Percentiles rank a stretch among this genome's conserved stretches.
These are phyloP conservation scores for Saccharomycopsis amapae DNA, from an alignment of 805 yeast species.

Conservation along the genomic window DNA sequence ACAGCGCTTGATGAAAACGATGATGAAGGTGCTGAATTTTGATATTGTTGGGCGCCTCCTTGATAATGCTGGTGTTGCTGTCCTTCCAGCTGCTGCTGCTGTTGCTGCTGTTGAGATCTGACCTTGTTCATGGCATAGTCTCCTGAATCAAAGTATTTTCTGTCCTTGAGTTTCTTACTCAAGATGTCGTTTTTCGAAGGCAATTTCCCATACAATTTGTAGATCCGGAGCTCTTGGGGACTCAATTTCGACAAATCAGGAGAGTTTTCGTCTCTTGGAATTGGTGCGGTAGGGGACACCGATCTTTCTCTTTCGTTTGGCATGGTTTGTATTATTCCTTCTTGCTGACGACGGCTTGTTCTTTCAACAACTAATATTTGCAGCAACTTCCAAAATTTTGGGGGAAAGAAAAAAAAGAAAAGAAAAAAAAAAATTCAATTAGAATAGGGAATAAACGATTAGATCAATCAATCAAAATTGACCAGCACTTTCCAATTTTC, in stretches of 20 bases:
- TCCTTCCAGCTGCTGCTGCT: slow-evolving; percentile 21
- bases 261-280: background rate
- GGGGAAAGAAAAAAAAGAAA: too few species aligned
- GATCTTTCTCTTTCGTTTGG: too few species aligned
- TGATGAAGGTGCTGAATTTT: background rate
- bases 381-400: too few species aligned
- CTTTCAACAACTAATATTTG: too few species aligned
- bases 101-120: slow-evolving; percentile 10
- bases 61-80: slow-evolving; percentile 12
- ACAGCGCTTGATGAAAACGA: background rate
- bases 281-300: slow-evolving; percentile 12
- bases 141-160: slow-evolving; percentile 90
- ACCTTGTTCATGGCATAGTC: slow-evolving; percentile 72
- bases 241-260: slow-evolving; percentile 52
- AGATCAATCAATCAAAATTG: too few species aligned
- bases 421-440: too few species aligned
- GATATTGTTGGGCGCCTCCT: background rate
- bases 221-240: slow-evolving; percentile 75
- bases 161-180: slow-evolving; percentile 69
- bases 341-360: too few species aligned
- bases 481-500: too few species aligned
- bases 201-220: slow-evolving; percentile 75
- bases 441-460: too few species aligned
- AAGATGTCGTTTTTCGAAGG: slow-evolving; percentile 77
- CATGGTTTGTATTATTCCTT: too few species aligned